phyloP scores from a whole-genome alignment of 2,329 filamentous ascomycete genomes.

The Xylaria sp. region DNA sequence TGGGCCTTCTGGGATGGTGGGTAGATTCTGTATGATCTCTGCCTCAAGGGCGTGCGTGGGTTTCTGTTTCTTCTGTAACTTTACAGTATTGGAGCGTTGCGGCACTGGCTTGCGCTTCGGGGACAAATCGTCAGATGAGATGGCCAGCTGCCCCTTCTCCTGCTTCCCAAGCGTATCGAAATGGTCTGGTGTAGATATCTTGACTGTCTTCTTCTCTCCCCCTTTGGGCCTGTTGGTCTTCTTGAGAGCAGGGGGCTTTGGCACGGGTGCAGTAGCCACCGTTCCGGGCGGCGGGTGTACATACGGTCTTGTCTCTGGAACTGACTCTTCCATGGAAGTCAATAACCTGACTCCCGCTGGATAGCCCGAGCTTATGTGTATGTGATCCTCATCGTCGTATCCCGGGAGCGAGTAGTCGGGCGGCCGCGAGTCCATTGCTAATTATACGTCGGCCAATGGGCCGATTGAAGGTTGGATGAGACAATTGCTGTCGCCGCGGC shows the following conservation, averaged over 20 bases:
- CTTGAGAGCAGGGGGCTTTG: constrained; percentile 44
- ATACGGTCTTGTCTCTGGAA: constrained; percentile 63
- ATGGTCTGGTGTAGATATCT: constrained; percentile 44
- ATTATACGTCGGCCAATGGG: constrained; percentile 18
- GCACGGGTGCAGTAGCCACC: constrained; percentile 42
- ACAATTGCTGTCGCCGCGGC: constrained; percentile 23
- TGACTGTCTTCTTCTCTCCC: constrained; percentile 44
- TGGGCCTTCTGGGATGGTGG: constrained; percentile 63
- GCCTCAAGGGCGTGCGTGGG: constrained; percentile 47
- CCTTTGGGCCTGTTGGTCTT: constrained; percentile 33
- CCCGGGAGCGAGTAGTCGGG: constrained; percentile 68
- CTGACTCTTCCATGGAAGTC: constrained; percentile 70
- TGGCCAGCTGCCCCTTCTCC: constrained; percentile 49
- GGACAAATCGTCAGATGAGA: constrained; percentile 34
- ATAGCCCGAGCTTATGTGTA: constrained; percentile 57
- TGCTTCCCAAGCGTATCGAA: constrained; percentile 53
- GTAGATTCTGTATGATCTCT: constrained; percentile 56
- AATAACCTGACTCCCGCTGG: constrained; percentile 68
- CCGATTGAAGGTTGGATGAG: constrained; percentile 18
- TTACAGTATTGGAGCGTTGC: constrained; percentile 56
- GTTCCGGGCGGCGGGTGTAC: constrained; percentile 54
- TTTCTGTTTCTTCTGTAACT: constrained; percentile 61
- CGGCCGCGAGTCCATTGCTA: constrained; percentile 63
- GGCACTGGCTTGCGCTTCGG: constrained; percentile 44
- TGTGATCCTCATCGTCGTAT: constrained; percentile 66